phyloP scores from a whole-genome alignment of 2,329 filamentous ascomycete genomes.

The Chaetomiaceae sp. region DNA sequence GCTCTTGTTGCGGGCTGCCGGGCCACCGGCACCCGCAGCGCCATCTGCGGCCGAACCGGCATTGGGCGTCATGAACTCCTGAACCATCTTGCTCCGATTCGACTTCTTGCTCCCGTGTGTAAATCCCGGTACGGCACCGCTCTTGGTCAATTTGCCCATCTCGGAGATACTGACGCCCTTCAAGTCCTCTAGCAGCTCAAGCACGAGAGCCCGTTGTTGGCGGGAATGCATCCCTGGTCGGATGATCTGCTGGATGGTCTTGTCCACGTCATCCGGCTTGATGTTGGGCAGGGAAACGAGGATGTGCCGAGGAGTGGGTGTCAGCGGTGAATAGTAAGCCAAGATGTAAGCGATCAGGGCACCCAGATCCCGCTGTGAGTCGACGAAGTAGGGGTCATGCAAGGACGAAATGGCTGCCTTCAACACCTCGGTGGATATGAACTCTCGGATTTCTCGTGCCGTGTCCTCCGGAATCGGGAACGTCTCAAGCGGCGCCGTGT shows the following conservation, averaged over 20 bases:
- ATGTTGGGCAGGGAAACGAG: conserved; percentile 78
- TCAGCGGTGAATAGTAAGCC: conserved; percentile 64
- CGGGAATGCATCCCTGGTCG: conserved; percentile 57
- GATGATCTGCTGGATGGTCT: conserved; percentile 54
- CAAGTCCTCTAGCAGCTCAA: conserved; percentile 79
- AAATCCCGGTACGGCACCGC: conserved; percentile 23
- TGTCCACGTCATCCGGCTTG: conserved; percentile 58
- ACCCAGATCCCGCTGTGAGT: conserved; percentile 88
- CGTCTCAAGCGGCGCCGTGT: conserved; percentile 28
- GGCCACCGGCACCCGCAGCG: conserved; percentile 10
- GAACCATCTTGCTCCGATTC: conserved; percentile 53
- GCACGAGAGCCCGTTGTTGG: conserved; percentile 70
- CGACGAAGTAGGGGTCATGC: conserved; percentile 94
- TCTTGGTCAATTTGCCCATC: conserved; percentile 72
- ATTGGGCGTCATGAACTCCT: conserved; percentile 57
- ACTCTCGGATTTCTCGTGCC: conserved; percentile 70
- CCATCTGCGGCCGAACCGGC: conserved; percentile 24
- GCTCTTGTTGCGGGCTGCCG: conserved; percentile 28
- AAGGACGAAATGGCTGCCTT: conserved; percentile 85
- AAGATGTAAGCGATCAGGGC: conserved; percentile 81
- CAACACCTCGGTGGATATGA: conserved; percentile 81
- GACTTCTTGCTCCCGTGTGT: conserved; percentile 34
- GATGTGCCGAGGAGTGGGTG: conserved; percentile 64
- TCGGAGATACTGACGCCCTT: conserved; percentile 90
- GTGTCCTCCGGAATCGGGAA: conserved; percentile 48